Evolutionary conservation across 768 basidiomycete species (phyloP).

Genomic region (Psilocybe cyanescens): DNA sequence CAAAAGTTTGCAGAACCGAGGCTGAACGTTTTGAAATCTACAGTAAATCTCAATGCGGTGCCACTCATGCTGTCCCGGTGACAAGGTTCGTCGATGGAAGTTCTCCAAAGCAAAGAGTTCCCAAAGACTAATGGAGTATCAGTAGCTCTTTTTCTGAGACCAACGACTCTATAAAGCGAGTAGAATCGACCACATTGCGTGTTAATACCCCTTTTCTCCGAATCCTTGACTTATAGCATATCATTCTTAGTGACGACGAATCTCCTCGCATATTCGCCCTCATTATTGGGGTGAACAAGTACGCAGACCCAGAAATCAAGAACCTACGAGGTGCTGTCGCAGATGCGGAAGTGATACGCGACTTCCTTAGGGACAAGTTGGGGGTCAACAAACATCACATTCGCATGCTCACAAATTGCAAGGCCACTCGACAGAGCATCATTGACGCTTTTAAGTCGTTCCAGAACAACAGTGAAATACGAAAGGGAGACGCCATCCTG

Average conservation of each 20-base stretch:
- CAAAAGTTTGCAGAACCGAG: too few species aligned
- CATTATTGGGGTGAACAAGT: conserved; percentile 16
- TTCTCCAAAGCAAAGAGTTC: too few species aligned
- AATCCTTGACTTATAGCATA: too few species aligned
- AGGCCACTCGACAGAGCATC: conserved; percentile 51
- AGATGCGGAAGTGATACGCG: conserved; percentile 8
- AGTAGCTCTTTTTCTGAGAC: too few species aligned
- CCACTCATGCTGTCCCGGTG: too few species aligned
- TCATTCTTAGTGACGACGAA: neutral
- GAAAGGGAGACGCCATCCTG: neutral
- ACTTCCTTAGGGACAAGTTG: conserved; percentile 6
- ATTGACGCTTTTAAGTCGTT: conserved; percentile 29
- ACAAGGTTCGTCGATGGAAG: too few species aligned
- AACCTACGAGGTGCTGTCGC: conserved; percentile 9
- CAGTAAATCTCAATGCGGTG: too few species aligned
- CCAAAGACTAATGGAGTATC: too few species aligned
- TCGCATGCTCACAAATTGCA: conserved; percentile 50
- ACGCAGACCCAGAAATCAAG: neutral
- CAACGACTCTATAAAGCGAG: too few species aligned
- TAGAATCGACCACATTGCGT: too few species aligned
- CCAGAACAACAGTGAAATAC: neutral
- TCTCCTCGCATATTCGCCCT: conserved; percentile 23
- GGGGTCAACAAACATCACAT: conserved; percentile 27
- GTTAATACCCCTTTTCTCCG: too few species aligned
- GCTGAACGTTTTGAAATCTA: too few species aligned